Conservation (phyloP, 2,329 filamentous ascomycete genomes). For the Cercospora janseana region DNA sequence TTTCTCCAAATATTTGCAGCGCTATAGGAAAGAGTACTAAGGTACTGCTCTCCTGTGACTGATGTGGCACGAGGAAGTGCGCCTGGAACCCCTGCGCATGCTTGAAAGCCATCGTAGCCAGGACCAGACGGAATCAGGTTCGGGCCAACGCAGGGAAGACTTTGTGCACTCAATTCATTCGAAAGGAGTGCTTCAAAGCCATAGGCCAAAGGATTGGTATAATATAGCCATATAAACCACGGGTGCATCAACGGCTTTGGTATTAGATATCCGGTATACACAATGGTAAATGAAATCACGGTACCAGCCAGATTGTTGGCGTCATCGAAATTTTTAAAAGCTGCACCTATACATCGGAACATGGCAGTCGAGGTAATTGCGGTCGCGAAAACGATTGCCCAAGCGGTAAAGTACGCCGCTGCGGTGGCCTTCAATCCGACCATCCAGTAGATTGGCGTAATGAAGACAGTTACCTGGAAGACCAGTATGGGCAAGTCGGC, state of each 20-base stretch:
- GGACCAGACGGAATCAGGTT: slow-evolving; percentile 31
- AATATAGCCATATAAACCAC: slow-evolving; percentile 31
- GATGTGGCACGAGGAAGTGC: slow-evolving; percentile 54
- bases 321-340: slow-evolving; percentile 27
- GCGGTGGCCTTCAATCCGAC: slow-evolving; percentile 53
- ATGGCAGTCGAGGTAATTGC: slow-evolving; percentile 47
- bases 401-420: slow-evolving; percentile 60
- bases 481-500: slow-evolving; percentile 54
- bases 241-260: slow-evolving; percentile 3
- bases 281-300: slow-evolving; percentile 27
- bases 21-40: slow-evolving; percentile 52
- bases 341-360: slow-evolving; percentile 43
- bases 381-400: slow-evolving; percentile 45
- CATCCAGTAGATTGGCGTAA: slow-evolving; percentile 62
- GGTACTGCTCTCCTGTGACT: slow-evolving; percentile 61
- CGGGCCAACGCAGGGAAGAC: slow-evolving; percentile 51
- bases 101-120: slow-evolving; percentile 41
- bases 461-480: background rate
- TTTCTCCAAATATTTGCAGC: slow-evolving; percentile 51
- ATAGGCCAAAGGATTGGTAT: slow-evolving; percentile 62
- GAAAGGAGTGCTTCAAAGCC: slow-evolving; percentile 49
- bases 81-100: slow-evolving; percentile 51
- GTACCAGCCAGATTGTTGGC: slow-evolving; percentile 32
- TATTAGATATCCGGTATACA: slow-evolving; percentile 21
- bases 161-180: slow-evolving; percentile 2